phyloP scores from a whole-genome alignment of 352 stramenopile genomes.

The Phytophthora megakarya region DNA sequence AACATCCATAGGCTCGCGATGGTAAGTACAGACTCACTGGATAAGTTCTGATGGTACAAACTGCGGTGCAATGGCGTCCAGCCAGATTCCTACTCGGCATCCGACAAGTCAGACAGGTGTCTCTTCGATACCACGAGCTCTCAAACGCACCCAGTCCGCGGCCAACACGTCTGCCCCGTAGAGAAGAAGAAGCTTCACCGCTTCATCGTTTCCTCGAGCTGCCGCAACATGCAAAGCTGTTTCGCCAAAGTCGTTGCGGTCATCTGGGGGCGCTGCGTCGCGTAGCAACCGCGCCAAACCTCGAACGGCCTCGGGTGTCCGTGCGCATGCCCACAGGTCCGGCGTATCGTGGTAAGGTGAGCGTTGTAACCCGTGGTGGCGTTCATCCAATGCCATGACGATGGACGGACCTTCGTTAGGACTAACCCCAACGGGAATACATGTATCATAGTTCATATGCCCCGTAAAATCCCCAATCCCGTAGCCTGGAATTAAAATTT shows the following conservation, averaged over 20 bases:
- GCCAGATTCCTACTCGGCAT: slow-evolving; percentile 67
- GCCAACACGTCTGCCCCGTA: slow-evolving; percentile 56
- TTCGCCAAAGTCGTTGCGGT: slow-evolving; percentile 71
- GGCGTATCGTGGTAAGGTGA: slow-evolving; percentile 5
- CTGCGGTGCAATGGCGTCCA: slow-evolving; percentile 83
- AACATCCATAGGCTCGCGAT: background rate
- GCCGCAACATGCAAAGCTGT: slow-evolving; percentile 79
- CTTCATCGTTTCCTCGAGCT: slow-evolving; percentile 52
- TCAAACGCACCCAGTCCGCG: slow-evolving; percentile 63
- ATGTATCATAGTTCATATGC: too few relatives aligned
- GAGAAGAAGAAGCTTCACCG: slow-evolving; percentile 58
- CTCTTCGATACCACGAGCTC: background rate
- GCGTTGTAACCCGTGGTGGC: too few relatives aligned
- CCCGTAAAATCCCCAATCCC: too few relatives aligned
- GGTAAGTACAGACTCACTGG: slow-evolving; percentile 47
- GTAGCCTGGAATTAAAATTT: too few relatives aligned
- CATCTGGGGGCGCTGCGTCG: slow-evolving; percentile 48
- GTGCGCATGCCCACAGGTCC: slow-evolving; percentile 37
- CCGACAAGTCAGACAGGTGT: slow-evolving; percentile 14
- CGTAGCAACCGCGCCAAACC: slow-evolving; percentile 30
- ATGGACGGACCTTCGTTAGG: too few relatives aligned
- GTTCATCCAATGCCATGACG: too few relatives aligned
- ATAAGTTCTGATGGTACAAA: slow-evolving; percentile 68
- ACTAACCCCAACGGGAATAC: too few relatives aligned
- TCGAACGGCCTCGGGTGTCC: slow-evolving; percentile 9